These are phyloP conservation scores for Scortechinia acanthostroma DNA, from an alignment of 2,329 filamentous ascomycete species.

Conservation along the genomic window DNA sequence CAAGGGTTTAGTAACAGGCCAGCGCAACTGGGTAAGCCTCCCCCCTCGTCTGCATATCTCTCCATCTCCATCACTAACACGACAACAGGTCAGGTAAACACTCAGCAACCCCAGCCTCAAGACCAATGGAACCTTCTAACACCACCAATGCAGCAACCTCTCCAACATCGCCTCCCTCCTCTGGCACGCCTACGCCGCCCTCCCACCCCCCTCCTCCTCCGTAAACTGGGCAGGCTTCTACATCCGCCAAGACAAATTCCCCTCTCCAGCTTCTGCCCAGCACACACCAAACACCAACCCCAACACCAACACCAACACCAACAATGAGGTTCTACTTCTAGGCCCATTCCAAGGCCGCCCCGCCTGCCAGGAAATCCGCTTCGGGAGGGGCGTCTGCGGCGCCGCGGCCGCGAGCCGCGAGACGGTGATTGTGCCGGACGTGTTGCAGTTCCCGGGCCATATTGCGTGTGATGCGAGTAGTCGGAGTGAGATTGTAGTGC, in stretches of 20 bases:
- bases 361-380: conserved; percentile 34
- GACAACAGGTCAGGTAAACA: conserved; percentile 4
- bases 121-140: background rate
- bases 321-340: conserved; percentile 23
- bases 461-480: conserved; percentile 38
- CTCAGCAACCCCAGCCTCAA: background rate
- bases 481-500: conserved; percentile 38
- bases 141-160: conserved; percentile 26
- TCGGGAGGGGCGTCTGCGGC: conserved; percentile 35
- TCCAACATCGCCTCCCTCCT: conserved; percentile 36
- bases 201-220: conserved; percentile 27
- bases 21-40: conserved; percentile 33
- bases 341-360: conserved; percentile 37
- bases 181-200: conserved; percentile 33
- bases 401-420: conserved; percentile 25
- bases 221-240: conserved; percentile 41
- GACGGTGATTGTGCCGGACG: conserved; percentile 31
- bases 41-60: background rate
- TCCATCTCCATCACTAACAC: conserved; percentile 4
- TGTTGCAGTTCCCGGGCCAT: conserved; percentile 31
- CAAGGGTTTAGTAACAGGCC: conserved; percentile 24
- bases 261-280: conserved; percentile 12
- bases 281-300: conserved; percentile 12
- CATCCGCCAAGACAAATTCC: conserved; percentile 30
- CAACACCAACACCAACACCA: conserved; percentile 4